These are phyloP conservation scores for Tympanopsis confertula DNA, from an alignment of 2,329 filamentous ascomycete species.

Conservation along the genomic window DNA sequence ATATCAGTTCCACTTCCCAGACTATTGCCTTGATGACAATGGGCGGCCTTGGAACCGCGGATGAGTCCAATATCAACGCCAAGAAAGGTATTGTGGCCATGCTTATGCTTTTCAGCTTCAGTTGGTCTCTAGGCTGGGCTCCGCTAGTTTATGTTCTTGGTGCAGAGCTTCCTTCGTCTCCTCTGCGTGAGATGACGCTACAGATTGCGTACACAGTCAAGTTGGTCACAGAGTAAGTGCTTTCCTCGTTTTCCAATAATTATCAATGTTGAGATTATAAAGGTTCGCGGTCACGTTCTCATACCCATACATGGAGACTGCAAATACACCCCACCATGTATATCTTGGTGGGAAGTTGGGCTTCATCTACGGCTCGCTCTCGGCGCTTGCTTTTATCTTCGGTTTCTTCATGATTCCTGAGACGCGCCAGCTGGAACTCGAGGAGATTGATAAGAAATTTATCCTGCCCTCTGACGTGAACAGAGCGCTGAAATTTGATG, in stretches of 20 bases:
- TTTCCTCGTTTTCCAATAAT: no score
- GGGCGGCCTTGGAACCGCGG: constrained; percentile 19
- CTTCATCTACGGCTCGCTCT: constrained; percentile 19
- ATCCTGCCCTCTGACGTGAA: no score
- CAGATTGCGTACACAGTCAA: constrained; percentile 15
- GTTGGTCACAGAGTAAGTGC: constrained; percentile 13
- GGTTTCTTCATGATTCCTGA: constrained; percentile 22
- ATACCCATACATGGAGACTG: constrained; percentile 23
- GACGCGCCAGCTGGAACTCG: constrained; percentile 21
- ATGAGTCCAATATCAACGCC: constrained; percentile 5
- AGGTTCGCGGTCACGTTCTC: constrained; percentile 18
- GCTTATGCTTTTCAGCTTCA: constrained; percentile 15
- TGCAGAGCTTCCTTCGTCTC: constrained; percentile 17
- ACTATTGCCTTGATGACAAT: constrained; percentile 17
- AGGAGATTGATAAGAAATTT: constrained; percentile 22
- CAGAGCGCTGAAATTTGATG: no score
- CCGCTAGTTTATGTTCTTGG: constrained; percentile 21
- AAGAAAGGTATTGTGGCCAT: constrained; percentile 18
- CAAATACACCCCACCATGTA: constrained; percentile 19
- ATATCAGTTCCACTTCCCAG: constrained; percentile 15
- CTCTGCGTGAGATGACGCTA: constrained; percentile 17
- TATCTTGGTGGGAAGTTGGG: constrained; percentile 20
- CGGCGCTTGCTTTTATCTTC: constrained; percentile 10
- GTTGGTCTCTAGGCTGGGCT: constrained; percentile 19
- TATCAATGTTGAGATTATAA: no score